Percentiles rank a stretch among this genome's conserved stretches.
Conservation (phyloP, 2,329 filamentous ascomycete genomes). For the Dothideomycetes sp. region DNA sequence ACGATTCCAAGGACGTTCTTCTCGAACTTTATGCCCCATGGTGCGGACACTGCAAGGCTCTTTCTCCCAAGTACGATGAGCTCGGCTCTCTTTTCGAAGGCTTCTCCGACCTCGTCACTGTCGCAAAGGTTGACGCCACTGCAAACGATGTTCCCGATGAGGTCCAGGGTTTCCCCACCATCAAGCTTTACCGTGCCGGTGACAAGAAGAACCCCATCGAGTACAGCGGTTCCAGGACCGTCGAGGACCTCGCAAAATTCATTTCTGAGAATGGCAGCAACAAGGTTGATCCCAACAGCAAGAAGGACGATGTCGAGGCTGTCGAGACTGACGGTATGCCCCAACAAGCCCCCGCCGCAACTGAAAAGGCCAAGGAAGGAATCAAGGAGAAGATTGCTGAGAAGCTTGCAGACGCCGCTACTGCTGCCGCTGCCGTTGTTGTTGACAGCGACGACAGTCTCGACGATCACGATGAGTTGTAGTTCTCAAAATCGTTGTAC, state of each 20-base stretch:
- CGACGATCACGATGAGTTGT: constrained; percentile 63
- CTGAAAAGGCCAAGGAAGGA: constrained; percentile 25
- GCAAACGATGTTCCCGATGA: constrained; percentile 94
- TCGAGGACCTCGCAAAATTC: constrained; percentile 87
- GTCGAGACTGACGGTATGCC: constrained; percentile 36
- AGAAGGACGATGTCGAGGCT: constrained; percentile 42
- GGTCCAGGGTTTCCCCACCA: constrained; percentile 95
- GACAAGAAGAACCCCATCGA: constrained; percentile 75
- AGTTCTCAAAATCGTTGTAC: constrained; percentile 19
- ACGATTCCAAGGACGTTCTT: constrained; percentile 93
- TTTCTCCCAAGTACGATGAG: constrained; percentile 58
- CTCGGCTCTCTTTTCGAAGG: constrained; percentile 46
- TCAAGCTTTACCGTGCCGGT: constrained; percentile 93
- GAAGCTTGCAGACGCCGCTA: constrained; percentile 19
- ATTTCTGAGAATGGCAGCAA: constrained; percentile 92
- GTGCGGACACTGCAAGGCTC: constrained; percentile 61
- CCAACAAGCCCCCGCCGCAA: constrained; percentile 31
- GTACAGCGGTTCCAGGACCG: constrained; percentile 76
- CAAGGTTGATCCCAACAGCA: constrained; percentile 53
- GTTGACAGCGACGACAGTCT: constrained; percentile 17
- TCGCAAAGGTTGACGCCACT: constrained; percentile 91
- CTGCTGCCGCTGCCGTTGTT: constrained; percentile 18
- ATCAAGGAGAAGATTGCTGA: constrained; percentile 13
- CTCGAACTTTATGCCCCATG: constrained; percentile 95
- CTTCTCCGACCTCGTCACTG: constrained; percentile 48